Base-by-base conservation (phyloP, 345 rosid genomes). In the Raphanus sativus region DNA sequence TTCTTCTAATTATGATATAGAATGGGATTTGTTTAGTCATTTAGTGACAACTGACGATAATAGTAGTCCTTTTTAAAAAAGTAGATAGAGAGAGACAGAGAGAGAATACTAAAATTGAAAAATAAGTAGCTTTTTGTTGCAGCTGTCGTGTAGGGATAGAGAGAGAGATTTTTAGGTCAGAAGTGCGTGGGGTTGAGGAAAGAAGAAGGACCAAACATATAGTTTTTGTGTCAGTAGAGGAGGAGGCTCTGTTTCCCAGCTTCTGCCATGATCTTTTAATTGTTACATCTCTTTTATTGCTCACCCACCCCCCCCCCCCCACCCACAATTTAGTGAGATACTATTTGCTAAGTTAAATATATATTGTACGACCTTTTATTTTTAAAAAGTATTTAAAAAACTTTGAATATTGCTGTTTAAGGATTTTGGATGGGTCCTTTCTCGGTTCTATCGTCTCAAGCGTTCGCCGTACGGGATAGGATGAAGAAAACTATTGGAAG, bases 151-250 rank as follows among this genome's bases (percentile, higher is more conserved):
- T 67, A 70, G 70, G 13, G 28, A 55, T 55, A 72, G 73, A 58
- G 59, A 54, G 64, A 73, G 73, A 59, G 45, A 42, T 8, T 70
- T n/a, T 32, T 32, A 32, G 71, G 80, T 70, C 45, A 78, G 77
- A 60, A 65, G 40, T 65, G 65, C 63, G 68, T 67, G 32, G 55
- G 63, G 64, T 61, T 61, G 32, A 33, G 45, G 73, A 67, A 34
- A 73, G 74, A 60, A 67, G 73, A 73, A 8, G 70, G 77, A 78
- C 81, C 82, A 73, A 67, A 28, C 38, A 28, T 52, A 4, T n/a
- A 34, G 72, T 71, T 62, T 34, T 58, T 6, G 68, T 15, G 72
- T 50, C 74, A 66, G 24, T 48, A 16, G 32, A 72, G 17, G 55
- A 48, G 55, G 52, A 56, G 60, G 69, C 68, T 62, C 74, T 67